Conservation (phyloP, 2,329 filamentous ascomycete genomes). For the Fusarium odoratissimum region DNA sequence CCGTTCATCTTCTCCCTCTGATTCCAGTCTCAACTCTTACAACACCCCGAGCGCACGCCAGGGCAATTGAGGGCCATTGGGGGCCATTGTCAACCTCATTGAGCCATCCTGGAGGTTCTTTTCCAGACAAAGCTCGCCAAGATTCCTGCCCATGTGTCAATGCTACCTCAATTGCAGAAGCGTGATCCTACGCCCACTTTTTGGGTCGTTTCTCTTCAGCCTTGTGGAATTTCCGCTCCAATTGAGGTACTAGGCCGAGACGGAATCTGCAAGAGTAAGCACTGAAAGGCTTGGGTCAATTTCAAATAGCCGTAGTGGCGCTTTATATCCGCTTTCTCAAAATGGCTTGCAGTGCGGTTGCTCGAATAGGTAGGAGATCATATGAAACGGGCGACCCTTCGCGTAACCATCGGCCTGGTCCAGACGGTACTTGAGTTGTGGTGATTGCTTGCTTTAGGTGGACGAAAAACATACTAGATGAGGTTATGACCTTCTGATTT, state of each 20-base stretch:
- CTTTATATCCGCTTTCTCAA: background rate
- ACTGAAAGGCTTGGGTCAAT: background rate
- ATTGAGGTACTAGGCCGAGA: background rate
- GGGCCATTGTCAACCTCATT: background rate
- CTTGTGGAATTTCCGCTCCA: background rate
- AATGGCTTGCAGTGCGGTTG: background rate
- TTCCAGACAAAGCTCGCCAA: background rate
- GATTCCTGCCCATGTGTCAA: background rate
- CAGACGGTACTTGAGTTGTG: background rate
- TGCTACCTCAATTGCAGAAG: background rate
- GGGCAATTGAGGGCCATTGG: background rate
- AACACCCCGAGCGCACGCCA: background rate
- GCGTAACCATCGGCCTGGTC: background rate
- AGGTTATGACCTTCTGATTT: background rate
- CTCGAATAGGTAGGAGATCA: background rate
- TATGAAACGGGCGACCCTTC: background rate
- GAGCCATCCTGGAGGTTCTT: background rate
- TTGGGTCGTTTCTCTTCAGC: background rate
- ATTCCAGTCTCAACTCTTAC: background rate
- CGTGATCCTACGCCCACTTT: background rate
- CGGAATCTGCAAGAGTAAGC: background rate
- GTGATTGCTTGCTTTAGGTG: background rate
- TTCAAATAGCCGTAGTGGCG: background rate
- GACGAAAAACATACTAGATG: background rate
- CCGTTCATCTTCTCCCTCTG: background rate